Base-by-base conservation (phyloP, 2,329 filamentous ascomycete species). In the Acephala macrosclerotiorum region DNA sequence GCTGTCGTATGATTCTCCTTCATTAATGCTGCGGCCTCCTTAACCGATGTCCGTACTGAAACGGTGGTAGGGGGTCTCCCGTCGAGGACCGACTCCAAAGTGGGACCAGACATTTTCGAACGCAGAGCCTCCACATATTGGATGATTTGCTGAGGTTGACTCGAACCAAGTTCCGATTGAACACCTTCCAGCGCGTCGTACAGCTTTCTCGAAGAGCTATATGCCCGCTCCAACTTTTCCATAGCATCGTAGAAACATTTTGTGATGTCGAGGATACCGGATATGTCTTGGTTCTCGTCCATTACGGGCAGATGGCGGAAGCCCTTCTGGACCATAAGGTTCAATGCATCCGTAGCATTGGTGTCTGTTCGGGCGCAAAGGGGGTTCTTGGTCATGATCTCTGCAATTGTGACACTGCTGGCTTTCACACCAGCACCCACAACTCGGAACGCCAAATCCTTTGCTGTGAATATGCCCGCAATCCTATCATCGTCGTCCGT, bases 171-270 rank as follows among this genome's bases (percentile, higher is more conserved):
- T 80, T 99, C 96, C 1, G 95, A 97, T 81, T 99, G 96, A 2
- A 99, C 96, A 79, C 96, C 96, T 81, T 99, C 96, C 65, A 99
- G 83, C 38, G 96, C 96, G 83, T 98, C 96, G 79, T 99, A 98
- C 25, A 99, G 87, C 80, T 97, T 97, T 73, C 96, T 89, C n/a
- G 96, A 99, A 18, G 96, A 98, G 71, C 93, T 94, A 79, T 99
- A 99, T 59, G 96, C 96, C 60, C 96, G 91, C 84, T 99, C 96
- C 67, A 99, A 83, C 84, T 99, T 99, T 84, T 99, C 96, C 96
- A 99, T 99, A 51, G 96, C 96, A 81, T 99, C 96, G 81, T 99
- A 99, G 80, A 99, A 99, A 81, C 96, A 99, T 81, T 98, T 99
- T 64, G 96, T 99, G 74, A 99, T 99, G 80, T 99, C 96, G 62